Base-by-base conservation (phyloP, 768 basidiomycete genomes). In the Trametes punicea region DNA sequence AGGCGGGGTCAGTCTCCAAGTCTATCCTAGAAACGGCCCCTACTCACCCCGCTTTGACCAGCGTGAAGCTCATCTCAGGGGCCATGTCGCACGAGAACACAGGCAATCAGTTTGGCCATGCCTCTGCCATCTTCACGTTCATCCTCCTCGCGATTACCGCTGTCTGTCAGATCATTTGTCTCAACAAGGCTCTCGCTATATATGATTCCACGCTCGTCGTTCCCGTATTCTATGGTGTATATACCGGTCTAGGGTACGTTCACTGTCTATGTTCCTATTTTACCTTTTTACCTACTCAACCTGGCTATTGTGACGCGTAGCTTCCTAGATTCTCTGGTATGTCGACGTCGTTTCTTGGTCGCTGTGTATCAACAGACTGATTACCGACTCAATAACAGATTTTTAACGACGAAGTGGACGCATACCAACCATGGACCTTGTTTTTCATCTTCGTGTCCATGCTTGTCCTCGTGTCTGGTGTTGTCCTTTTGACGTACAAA, bases 151-250 rank as follows among this genome's bases (percentile, higher is more conserved):
- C 77, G 4, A 67, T 82, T 41, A 93, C 93, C 0, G 94, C 93
- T 3, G 83, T 98, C 29, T 71, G 87, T 45, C 95, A 98, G 68
- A 96, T 98, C 54, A 83, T 93, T 39, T 95, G 93, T 68, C 77
- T 98, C 38, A 95, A 98, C 67, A 85, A 88, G 38, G 94, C 89
- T 6, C 76, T 96, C n/a, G 84, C 84, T 65, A 86, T 90, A 8
- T 95, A 95, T 63, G 94, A 93, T 65, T 91, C 89, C 16, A 92
- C 90, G 0, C 71, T 97, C 0, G 93, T 97, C 16, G 94, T 97
- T 0, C 95, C 96, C 0, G 87, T 95, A 13, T 97, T 98, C 69
- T 98, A 96, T 67, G 93, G 93, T 9, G 85, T 93, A 9, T 95
- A 94, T 66, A 94, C 92, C 0, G 88, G 88, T 2, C 79, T 82